Percentiles rank a stretch among this genome's conserved stretches.
These are phyloP conservation scores for Eimeria brunetti DNA, from an alignment of 169 alveolate genomes.

Conservation along the genomic window DNA sequence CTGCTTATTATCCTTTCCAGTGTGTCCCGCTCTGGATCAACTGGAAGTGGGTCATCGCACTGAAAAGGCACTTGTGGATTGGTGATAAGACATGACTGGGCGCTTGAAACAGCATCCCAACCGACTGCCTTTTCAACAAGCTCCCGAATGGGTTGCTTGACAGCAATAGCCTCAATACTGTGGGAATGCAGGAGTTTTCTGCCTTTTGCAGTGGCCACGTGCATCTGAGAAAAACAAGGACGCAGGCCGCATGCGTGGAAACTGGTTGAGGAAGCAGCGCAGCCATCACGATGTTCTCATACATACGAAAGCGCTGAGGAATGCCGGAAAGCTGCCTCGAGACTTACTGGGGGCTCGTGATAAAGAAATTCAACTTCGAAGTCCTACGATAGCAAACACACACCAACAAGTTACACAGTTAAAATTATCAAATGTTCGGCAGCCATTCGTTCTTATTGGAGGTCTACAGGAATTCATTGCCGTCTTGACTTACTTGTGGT, in stretches of 20 bases:
- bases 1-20: not conserved
- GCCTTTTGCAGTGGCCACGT: not conserved
- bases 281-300: not conserved
- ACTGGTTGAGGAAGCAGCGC: not conserved
- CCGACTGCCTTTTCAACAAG: conserved; percentile 40
- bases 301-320: too few relatives aligned
- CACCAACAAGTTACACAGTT: not conserved
- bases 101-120: not conserved
- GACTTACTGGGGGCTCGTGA: conserved; percentile 64
- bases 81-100: conserved; percentile 40
- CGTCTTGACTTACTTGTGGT: conserved; percentile 10
- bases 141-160: conserved; percentile 2
- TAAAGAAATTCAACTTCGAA: conserved; percentile 28
- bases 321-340: not conserved
- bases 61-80: conserved; percentile 9
- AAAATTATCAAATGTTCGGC: not conserved
- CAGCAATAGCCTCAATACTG: conserved; percentile 30
- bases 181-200: not conserved
- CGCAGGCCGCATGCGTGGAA: not conserved
- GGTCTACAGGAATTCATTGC: not conserved
- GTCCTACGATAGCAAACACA: not conserved
- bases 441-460: not conserved
- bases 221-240: conserved; percentile 6
- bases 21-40: conserved; percentile 6
- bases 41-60: conserved; percentile 16